Conservation (phyloP, 371 early-diverging fungal genomes). For the Mortierella sp. region DNA sequence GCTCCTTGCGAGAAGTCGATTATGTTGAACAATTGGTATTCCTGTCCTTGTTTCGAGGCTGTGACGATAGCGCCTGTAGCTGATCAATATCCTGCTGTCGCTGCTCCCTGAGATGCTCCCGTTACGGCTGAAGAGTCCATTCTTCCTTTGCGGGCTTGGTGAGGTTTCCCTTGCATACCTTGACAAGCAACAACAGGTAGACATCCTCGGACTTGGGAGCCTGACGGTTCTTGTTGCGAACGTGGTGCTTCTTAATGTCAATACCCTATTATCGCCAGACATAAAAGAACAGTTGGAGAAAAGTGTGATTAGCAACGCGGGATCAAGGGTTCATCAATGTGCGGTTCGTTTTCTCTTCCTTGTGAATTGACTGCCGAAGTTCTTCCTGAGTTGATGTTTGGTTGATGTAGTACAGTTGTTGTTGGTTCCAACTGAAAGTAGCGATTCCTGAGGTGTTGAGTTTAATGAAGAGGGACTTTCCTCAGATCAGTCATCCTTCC, state of each 20-base stretch:
- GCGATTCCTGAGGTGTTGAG: neutral
- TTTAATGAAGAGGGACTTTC: no score
- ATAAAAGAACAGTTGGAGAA: neutral
- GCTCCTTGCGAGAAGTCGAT: neutral
- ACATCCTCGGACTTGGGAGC: constrained; percentile 94
- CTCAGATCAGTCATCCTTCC: neutral
- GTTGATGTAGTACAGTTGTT: neutral
- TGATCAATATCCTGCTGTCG: neutral
- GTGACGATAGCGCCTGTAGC: neutral
- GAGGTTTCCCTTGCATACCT: constrained; percentile 67
- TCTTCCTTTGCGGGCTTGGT: neutral
- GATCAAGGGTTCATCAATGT: constrained; percentile 36
- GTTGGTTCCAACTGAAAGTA: neutral
- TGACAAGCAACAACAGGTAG: constrained; percentile 96
- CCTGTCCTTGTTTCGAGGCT: neutral
- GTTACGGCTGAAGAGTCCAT: neutral
- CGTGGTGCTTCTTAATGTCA: constrained; percentile 97
- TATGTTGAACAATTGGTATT: neutral
- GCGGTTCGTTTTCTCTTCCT: neutral
- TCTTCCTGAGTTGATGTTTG: neutral
- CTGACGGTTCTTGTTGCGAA: constrained; percentile 89
- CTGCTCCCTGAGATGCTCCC: neutral
- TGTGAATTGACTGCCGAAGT: neutral
- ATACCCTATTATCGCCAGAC: constrained; percentile 82
- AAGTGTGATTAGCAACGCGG: constrained; percentile 23